These are phyloP conservation scores for Helenozyma rhizophorensis DNA, from an alignment of 805 yeast species.

Conservation along the genomic window DNA sequence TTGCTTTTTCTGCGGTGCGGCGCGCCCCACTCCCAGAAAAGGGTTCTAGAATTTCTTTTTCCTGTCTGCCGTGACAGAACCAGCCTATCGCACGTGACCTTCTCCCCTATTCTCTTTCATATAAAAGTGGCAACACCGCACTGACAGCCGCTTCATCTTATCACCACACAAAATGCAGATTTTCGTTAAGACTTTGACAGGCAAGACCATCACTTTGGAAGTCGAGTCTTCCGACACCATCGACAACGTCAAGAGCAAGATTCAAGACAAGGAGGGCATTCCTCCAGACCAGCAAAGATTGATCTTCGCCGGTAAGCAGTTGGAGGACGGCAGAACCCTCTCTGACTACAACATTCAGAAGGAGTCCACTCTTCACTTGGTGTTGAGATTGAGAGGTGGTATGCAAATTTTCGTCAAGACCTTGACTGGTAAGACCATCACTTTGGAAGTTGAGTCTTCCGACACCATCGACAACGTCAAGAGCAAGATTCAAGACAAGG, in stretches of 20 bases:
- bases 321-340: slow-evolving; percentile 37
- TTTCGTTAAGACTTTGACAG: slow-evolving; percentile 49
- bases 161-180: slow-evolving; percentile 51
- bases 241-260: slow-evolving; percentile 69
- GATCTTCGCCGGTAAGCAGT: slow-evolving; percentile 45
- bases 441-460: slow-evolving; percentile 95
- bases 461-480: slow-evolving; percentile 93
- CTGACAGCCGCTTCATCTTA: too few species aligned
- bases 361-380: slow-evolving; percentile 34
- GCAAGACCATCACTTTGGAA: slow-evolving; percentile 78
- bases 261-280: slow-evolving; percentile 41
- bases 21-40: too few species aligned
- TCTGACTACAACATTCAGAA: slow-evolving; percentile 42
- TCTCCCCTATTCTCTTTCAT: too few species aligned
- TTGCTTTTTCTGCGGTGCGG: too few species aligned
- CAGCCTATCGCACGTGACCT: too few species aligned
- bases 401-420: slow-evolving; percentile 50
- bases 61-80: too few species aligned
- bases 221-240: slow-evolving; percentile 97
- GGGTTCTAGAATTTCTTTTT: too few species aligned
- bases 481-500: slow-evolving; percentile 41
- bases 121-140: too few species aligned
- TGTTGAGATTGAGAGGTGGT: slow-evolving; percentile 44
- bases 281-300: slow-evolving; percentile 45
- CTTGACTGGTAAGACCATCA: slow-evolving; percentile 61